Evolutionary conservation across 352 stramenopile species (phyloP), one percentile per base, ranked within the genome.

Genomic region (Globisporangium nunn): DNA sequence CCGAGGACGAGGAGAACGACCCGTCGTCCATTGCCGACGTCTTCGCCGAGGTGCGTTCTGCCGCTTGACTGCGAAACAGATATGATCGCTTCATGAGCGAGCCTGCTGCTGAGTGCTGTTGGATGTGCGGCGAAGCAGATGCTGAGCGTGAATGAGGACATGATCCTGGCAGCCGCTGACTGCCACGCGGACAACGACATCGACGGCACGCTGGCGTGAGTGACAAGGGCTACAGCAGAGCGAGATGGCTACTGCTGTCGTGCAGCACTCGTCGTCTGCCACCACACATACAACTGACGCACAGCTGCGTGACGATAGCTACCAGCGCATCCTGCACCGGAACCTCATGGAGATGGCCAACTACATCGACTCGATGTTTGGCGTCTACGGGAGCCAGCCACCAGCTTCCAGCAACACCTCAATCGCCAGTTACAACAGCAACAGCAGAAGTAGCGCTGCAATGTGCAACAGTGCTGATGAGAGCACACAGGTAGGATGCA

Each of bases 301-400:
- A 15, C 11, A 6, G 28, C 4, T 28, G n/a, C 1, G 29, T 52
- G 50, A 6, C 33, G 56, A 11, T 30, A 90, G 77, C 2, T 88
- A 90, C 56, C 81, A 92, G 63, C 75, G 72, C 6, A 71, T 90
- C 44, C 55, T 92, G 46, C 81, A 92, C 50, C 75, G 74, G 30
- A 80, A 90, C 47, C 56, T 92, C 35, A 75, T 92, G 64, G 81
- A 92, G 45, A 92, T 92, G 81, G 77, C 81, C 31, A 71, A 84
- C 50, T 92, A 90, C 54, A 76, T 90, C 49, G 81, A 92, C 66
- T 71, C 79, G 43, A 71, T 80, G 54, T 92, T 86, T 59, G 78
- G 81, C 28, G 79, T 92, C 44, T 92, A 90, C 67, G 73, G 74
- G 49, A 80, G 71, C 29, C 58, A 14, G 49, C 12, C 39, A 2